Evolutionary conservation across 139 green algal genomes (phyloP), one percentile per base, ranked within the genome.

Genomic region (Volvox africanus): DNA sequence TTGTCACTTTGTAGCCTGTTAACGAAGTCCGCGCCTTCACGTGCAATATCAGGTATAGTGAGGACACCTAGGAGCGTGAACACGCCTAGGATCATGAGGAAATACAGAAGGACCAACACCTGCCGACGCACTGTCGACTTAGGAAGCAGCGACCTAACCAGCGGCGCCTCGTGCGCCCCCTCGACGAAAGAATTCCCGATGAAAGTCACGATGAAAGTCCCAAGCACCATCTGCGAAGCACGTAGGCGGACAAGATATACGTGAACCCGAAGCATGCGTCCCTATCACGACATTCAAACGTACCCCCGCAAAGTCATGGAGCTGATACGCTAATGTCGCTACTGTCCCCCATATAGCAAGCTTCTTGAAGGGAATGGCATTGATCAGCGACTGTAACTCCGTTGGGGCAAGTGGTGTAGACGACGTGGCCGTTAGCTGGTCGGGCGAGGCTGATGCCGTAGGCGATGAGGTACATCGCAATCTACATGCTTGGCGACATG

Each of bases 291-390:
- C 32, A 55, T 26, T 11, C 35, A 28, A 68, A 55, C 80, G 19
- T 91, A 99, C 97, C 92, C 97, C 97, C 86, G 98, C 97, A 79
- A 99, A 99, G 36, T 99, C 97, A 20, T 94, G 93, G n/a, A 99
- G 92, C 82, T 98, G 96, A 44, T 92, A 95, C 0, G 86, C 93
- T 16, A 95, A n/a, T 0, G 95, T 73, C 2, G 82, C 95, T 0
- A 98, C 94, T 14, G 90, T 67, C 5, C 90, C 73, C 97, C 97
- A 99, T 30, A 96, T 94, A 12, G 87, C 89, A 0, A 97, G 90
- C 50, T 94, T 91, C 82, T 92, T 93, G 92, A 96, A 98, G 0
- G 97, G 97, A 79, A 98, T 93, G 14, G 96, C 92, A 65, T 95
- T 91, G 19, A 96, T 94, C 61, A 93, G 77, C 16, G 82, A 61